Percentiles rank a stretch among this genome's conserved stretches.
phyloP scores from a whole-genome alignment of 495 filamentous ascomycete genomes.

The Articulospora tetracladia region DNA sequence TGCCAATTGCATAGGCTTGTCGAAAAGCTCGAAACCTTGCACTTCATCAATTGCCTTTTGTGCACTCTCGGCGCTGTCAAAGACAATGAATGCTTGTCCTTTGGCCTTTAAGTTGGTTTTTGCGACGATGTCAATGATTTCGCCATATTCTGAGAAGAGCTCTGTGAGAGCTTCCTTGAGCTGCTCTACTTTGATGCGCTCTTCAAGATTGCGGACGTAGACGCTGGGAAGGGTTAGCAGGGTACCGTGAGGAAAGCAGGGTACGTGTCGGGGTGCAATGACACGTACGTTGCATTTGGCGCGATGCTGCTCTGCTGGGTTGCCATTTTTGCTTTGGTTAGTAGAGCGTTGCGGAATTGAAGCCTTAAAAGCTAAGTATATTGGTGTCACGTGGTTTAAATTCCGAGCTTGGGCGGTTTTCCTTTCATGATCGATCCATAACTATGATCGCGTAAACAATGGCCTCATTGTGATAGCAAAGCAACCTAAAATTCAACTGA shows the following conservation, averaged over 20 bases:
- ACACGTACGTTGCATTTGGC: conserved; percentile 58
- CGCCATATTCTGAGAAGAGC: conserved; percentile 90
- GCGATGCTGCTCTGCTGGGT: conserved; percentile 5
- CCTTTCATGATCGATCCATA: no score
- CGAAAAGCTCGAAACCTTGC: conserved; percentile 92
- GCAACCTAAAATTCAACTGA: no score
- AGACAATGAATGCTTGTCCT: conserved; percentile 96
- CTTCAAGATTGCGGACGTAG: conserved; percentile 89
- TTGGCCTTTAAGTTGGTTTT: conserved; percentile 91
- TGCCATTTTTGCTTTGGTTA: conserved; percentile 2
- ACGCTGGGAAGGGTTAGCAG: conserved; percentile 38
- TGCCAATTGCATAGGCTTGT: conserved; percentile 85
- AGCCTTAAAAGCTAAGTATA: background rate
- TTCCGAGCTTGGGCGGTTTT: no score
- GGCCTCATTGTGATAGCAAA: no score
- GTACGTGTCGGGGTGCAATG: conserved; percentile 61
- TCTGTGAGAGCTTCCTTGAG: conserved; percentile 70
- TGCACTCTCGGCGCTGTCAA: conserved; percentile 73
- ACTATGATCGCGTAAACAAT: no score
- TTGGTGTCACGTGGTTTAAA: no score
- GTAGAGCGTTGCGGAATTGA: background rate
- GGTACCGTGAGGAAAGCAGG: background rate
- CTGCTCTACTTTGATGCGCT: conserved; percentile 78
- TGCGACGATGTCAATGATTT: conserved; percentile 84
- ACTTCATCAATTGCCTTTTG: conserved; percentile 80